Evolutionary conservation across 1,284 basidiomycete species (phyloP).

Genomic region (Austroboletus novae-zelandiae): DNA sequence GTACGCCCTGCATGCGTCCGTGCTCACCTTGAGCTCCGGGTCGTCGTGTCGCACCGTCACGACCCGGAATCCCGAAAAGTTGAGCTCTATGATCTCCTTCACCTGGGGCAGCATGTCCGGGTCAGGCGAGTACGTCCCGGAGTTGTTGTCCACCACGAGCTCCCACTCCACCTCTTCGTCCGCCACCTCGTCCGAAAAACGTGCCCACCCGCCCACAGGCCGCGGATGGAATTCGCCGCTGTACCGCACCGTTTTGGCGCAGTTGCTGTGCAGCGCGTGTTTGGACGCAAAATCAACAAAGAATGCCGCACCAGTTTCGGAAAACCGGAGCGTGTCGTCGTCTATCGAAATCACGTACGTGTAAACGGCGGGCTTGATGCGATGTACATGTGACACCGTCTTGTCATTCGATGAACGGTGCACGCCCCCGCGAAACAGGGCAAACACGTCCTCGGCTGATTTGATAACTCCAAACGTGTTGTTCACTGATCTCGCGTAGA

Average conservation of each 20-base stretch:
- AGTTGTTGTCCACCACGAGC: constrained; percentile 75
- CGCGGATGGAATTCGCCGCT: constrained; percentile 78
- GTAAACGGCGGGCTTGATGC: constrained; percentile 75
- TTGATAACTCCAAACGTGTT: constrained; percentile 64
- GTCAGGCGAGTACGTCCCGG: constrained; percentile 72
- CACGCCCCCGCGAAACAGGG: constrained; percentile 48
- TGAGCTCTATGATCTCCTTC: constrained; percentile 58
- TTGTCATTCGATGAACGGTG: constrained; percentile 18
- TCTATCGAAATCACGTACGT: constrained; percentile 71
- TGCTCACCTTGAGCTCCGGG: constrained; percentile 53
- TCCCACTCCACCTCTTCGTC: constrained; percentile 66
- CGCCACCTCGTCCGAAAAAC: constrained; percentile 50
- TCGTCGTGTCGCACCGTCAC: constrained; percentile 58
- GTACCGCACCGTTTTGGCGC: constrained; percentile 58
- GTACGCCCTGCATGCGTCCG: constrained; percentile 64
- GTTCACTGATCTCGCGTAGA: constrained; percentile 65
- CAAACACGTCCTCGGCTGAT: constrained; percentile 43
- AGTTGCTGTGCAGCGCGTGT: constrained; percentile 57
- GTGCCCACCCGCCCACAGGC: constrained; percentile 64
- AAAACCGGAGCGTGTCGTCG: constrained; percentile 73
- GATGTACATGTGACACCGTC: constrained; percentile 37
- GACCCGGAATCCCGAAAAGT: constrained; percentile 65
- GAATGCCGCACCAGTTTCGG: constrained; percentile 76
- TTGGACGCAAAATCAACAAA: constrained; percentile 82
- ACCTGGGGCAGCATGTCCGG: constrained; percentile 52